Conservation (phyloP, 2,329 filamentous ascomycete species). For the Thermothelomyces thermophilus region DNA sequence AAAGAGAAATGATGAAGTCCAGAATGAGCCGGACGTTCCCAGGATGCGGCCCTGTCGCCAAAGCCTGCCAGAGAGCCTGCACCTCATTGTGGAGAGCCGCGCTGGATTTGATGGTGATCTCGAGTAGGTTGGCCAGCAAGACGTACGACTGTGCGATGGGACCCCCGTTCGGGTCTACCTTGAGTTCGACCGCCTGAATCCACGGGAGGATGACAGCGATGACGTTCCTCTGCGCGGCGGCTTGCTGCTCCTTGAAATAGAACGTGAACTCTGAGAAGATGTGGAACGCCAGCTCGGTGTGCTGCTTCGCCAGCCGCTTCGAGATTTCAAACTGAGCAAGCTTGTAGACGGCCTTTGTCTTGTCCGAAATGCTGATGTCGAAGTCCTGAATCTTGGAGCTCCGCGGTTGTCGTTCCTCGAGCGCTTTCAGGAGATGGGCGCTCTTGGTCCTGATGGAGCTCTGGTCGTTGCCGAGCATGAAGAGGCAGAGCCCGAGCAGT, state of each 20-base stretch:
- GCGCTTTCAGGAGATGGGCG: slow-evolving; percentile 66
- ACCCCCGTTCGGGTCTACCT: slow-evolving; percentile 83
- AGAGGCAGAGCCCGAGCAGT: slow-evolving; percentile 78
- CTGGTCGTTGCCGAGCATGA: slow-evolving; percentile 86
- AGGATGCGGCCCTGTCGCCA: slow-evolving; percentile 85
- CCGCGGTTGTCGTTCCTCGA: slow-evolving; percentile 71
- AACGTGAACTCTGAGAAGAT: slow-evolving; percentile 94
- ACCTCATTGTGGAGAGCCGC: slow-evolving; percentile 90
- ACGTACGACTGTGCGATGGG: slow-evolving; percentile 92
- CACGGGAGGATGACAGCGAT: slow-evolving; percentile 91
- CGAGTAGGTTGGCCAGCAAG: slow-evolving; percentile 85
- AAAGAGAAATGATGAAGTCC: slow-evolving; percentile 93
- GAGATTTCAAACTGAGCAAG: slow-evolving; percentile 95
- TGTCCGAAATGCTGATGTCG: slow-evolving; percentile 96
- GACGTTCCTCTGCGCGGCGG: slow-evolving; percentile 83
- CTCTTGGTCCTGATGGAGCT: slow-evolving; percentile 86
- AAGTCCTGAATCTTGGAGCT: slow-evolving; percentile 94
- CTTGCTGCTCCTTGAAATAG: slow-evolving; percentile 82
- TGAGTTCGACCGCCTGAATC: slow-evolving; percentile 90
- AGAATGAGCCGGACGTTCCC: slow-evolving; percentile 92
- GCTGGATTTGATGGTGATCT: slow-evolving; percentile 91
- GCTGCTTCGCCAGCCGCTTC: slow-evolving; percentile 78
- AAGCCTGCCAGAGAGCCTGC: slow-evolving; percentile 92
- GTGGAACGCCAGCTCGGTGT: slow-evolving; percentile 82
- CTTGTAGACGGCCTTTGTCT: slow-evolving; percentile 97